Evolutionary conservation across 2,329 filamentous ascomycete species (phyloP).

Genomic region (Sporothrix pallida): DNA sequence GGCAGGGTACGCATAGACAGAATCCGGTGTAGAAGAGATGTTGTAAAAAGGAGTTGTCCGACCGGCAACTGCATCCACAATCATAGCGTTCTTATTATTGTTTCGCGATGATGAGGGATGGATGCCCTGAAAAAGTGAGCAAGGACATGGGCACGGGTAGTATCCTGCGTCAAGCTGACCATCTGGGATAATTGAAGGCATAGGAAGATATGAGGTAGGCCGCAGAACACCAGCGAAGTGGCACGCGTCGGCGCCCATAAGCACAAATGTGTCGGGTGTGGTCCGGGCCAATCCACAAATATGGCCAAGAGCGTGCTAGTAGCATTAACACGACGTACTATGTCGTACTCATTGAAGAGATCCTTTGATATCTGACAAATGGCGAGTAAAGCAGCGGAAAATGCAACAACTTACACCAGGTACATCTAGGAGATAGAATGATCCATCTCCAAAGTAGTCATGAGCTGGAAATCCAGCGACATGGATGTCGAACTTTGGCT

Average conservation of each 20-base stretch:
- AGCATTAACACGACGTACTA: neutral
- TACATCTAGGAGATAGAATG: slow-evolving; percentile 19
- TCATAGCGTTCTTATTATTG: neutral
- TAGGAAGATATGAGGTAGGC: neutral
- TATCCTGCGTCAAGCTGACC: neutral
- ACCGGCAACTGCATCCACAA: neutral
- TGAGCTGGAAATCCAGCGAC: slow-evolving; percentile 6
- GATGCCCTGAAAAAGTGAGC: neutral
- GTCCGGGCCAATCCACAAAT: slow-evolving; percentile 19
- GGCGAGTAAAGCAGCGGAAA: too few relatives aligned
- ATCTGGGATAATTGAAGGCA: neutral
- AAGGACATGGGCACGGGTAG: slow-evolving; percentile 4
- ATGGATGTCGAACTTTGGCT: neutral
- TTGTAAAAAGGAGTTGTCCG: slow-evolving; percentile 4
- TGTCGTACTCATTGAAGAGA: too few relatives aligned
- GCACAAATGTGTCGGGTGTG: slow-evolving; percentile 7
- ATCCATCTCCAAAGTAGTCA: slow-evolving; percentile 17
- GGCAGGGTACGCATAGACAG: neutral
- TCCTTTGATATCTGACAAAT: too few relatives aligned
- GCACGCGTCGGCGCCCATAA: slow-evolving; percentile 8
- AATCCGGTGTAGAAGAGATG: neutral
- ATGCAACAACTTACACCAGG: slow-evolving; percentile 2
- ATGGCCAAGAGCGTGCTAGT: slow-evolving; percentile 12
- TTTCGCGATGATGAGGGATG: neutral
- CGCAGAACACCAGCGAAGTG: slow-evolving; percentile 2